phyloP scores from a whole-genome alignment of 1,139 yeast genomes.

The Meyerozyma carpophila region DNA sequence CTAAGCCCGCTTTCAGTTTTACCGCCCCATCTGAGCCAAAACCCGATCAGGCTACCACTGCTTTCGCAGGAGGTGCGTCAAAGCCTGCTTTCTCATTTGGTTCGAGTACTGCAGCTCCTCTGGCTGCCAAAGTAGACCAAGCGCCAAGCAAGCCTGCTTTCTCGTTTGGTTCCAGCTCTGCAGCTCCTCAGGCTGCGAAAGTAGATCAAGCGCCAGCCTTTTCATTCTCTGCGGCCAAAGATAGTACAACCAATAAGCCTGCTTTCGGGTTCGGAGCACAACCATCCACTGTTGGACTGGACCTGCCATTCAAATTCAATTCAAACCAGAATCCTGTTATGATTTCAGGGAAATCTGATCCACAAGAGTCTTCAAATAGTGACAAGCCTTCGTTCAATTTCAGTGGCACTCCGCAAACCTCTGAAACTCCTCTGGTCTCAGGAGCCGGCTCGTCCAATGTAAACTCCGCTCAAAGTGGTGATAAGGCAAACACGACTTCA shows the following conservation, averaged over 20 bases:
- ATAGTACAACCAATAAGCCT: slow-evolving; percentile 2
- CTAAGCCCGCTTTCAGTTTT: slow-evolving; percentile 2
- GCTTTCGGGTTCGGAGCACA: slow-evolving; percentile 4
- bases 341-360: not conserved
- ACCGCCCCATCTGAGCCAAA: not conserved
- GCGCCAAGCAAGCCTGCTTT: slow-evolving; percentile 13
- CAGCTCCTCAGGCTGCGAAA: slow-evolving; percentile 1
- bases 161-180: slow-evolving; percentile 4
- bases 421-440: not conserved
- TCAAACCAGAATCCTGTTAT: not conserved
- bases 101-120: slow-evolving; percentile 2
- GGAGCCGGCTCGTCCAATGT: not conserved
- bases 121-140: slow-evolving; percentile 2
- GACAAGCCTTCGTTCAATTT: slow-evolving; percentile 1
- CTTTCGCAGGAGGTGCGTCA: not conserved
- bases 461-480: no score
- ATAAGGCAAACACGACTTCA: not conserved
- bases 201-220: not conserved
- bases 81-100: slow-evolving; percentile 17
- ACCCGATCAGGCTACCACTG: not conserved
- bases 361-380: not conserved
- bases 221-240: not conserved
- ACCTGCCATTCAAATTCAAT: not conserved
- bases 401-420: not conserved
- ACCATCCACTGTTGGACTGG: not conserved